Percentiles rank a stretch among this genome's conserved stretches.
Evolutionary conservation across 345 rosid genomes (phyloP).

Genomic region (Aegle marmelos): DNA sequence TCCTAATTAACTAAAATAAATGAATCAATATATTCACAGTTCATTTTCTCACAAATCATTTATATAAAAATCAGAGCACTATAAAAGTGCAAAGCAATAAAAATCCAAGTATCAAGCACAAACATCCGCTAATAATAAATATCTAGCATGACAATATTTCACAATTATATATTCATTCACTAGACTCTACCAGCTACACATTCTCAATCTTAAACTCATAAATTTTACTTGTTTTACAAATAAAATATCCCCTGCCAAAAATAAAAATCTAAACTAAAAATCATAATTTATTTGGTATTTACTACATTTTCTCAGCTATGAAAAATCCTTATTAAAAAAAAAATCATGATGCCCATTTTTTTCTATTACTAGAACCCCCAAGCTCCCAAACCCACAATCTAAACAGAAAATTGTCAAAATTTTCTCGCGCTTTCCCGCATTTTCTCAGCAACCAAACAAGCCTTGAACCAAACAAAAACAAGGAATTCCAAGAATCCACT

Average conservation of each 20-base stretch:
- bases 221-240: background rate
- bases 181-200: background rate
- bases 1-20: no score
- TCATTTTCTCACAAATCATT: background rate
- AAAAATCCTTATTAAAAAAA: background rate
- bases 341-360: background rate
- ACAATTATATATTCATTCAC: background rate
- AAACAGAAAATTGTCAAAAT: background rate
- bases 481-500: slow-evolving; percentile 28
- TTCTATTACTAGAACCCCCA: background rate
- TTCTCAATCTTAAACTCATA: background rate
- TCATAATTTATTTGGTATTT: background rate
- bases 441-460: slow-evolving; percentile 19
- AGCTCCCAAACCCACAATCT: background rate
- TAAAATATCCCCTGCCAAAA: background rate
- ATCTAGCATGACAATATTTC: background rate
- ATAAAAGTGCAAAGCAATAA: background rate
- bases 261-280: background rate
- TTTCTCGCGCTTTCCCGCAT: background rate
- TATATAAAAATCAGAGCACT: background rate
- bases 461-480: background rate
- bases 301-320: background rate
- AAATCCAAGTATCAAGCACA: background rate
- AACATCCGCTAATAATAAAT: background rate
- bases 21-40: background rate